Base-by-base conservation (phyloP, 2,329 filamentous ascomycete genomes). In the Leptosphaerulina australis region DNA sequence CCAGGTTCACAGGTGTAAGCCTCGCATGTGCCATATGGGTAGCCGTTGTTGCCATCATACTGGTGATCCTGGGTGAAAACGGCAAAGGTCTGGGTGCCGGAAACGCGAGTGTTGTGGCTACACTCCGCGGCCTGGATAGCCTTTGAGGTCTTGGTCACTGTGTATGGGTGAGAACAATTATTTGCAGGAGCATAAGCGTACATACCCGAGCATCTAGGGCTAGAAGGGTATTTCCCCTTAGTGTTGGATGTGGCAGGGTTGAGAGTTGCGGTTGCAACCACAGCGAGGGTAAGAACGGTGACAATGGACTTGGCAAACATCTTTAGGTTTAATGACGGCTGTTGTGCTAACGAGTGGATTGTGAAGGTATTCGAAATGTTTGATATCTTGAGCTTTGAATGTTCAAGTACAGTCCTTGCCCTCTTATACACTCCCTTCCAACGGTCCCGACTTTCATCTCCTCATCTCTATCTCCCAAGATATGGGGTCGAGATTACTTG, bases 11-110 rank as follows among this genome's bases (percentile, higher is more conserved):
- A 67, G 5, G 56, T 64, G 45, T 68, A 68, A 9, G 64, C 64
- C 44, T 60, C 51, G 20, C 64, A 81, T 4, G 76, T 80, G 1
- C 77, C 78, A 58, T 80, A 80, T 2, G 77, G 77, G 2, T 70
- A 73, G 18, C 78, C 79, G 50, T 78, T 45, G 51, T 59, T 59
- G 17, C 50, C 55, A 55, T 79, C 75, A 59, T 78, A 78, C 46
- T 77, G 60, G 62, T 79, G 77, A 62, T 80, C 75, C 5, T 69
- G 73, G n/a, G 62, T 68, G 61, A 75, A 76, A 39, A 75, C 60
- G 35, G 73, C 73, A 33, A 75, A 76, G 11, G 72, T 76, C 50
- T 76, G 69, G 0, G 52, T 67, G 28, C 59, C 55, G 10, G 60
- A 62, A 31, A 66, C 68, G 26, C 73, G 72, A 1, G 73, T 75